A percentile compares a stretch with the other conserved stretches of the same genome.
These are phyloP conservation scores for Komagataella phaffii DNA, from an alignment of 805 yeast genomes.

Conservation along the genomic window DNA sequence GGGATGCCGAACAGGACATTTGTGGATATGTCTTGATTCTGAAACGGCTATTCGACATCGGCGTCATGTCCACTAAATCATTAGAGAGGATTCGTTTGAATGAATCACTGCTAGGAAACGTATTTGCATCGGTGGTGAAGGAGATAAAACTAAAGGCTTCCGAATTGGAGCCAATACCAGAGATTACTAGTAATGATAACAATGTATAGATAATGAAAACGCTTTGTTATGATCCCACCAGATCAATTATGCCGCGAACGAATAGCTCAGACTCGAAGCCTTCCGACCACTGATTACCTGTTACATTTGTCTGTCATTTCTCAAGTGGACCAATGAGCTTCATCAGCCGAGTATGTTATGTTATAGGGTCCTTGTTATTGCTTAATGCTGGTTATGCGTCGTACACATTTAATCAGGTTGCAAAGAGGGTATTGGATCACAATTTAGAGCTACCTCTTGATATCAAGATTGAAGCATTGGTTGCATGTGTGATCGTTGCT, in stretches of 20 bases:
- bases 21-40: conserved; percentile 13
- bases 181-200: not conserved
- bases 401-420: conserved; percentile 32
- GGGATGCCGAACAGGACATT: conserved; percentile 8
- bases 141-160: not conserved
- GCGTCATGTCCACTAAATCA: conserved; percentile 5
- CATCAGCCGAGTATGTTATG: not conserved
- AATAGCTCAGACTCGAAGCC: too few species aligned
- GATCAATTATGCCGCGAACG: not conserved
- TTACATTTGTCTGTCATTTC: not conserved
- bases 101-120: conserved; percentile 9
- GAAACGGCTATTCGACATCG: conserved; percentile 7
- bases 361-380: conserved; percentile 13
- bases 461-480: conserved; percentile 33
- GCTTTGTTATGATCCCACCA: not conserved
- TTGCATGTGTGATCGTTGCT: conserved; percentile 31
- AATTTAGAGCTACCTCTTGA: conserved; percentile 24
- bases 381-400: conserved; percentile 42
- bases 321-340: not conserved
- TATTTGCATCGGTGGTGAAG: conserved; percentile 21
- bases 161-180: not conserved
- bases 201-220: not conserved
- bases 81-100: conserved; percentile 12
- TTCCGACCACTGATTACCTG: not conserved
- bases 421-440: conserved; percentile 10